Evolutionary conservation across 1,284 basidiomycete genomes (phyloP).

Genomic region (Trametes versicolor): DNA sequence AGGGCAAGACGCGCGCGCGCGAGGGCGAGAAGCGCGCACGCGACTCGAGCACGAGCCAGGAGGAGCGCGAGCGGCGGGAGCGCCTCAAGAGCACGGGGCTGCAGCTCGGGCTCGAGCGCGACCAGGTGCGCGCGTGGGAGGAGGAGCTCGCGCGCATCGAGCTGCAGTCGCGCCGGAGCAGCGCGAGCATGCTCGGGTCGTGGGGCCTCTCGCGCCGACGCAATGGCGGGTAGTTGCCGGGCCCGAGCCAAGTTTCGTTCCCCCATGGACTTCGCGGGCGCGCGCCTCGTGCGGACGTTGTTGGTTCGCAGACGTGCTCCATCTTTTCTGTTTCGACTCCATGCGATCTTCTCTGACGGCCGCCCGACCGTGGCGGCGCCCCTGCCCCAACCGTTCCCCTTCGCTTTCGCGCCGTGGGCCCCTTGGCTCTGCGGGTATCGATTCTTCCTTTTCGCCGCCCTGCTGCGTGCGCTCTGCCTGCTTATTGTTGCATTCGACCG

Average conservation of each 20-base stretch:
- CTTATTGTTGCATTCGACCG: conserved; percentile 7
- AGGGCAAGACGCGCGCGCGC: conserved; percentile 28
- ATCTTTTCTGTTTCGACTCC: conserved; percentile 6
- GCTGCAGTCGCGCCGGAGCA: conserved; percentile 66
- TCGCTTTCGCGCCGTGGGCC: not conserved
- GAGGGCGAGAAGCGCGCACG: conserved; percentile 35
- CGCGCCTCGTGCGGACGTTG: not conserved
- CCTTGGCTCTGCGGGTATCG: conserved; percentile 1
- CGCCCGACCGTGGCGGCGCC: not conserved
- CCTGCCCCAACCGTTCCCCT: conserved; percentile 5
- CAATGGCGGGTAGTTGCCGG: conserved; percentile 31
- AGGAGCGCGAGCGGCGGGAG: conserved; percentile 32
- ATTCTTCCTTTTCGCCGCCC: conserved; percentile 11
- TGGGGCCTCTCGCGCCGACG: conserved; percentile 54
- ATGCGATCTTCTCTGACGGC: conserved; percentile 1
- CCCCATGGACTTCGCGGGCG: conserved; percentile 1
- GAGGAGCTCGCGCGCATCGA: conserved; percentile 79
- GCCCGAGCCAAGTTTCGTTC: not conserved
- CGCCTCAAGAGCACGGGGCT: conserved; percentile 27
- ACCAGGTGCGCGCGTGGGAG: conserved; percentile 75
- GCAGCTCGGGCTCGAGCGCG: conserved; percentile 34
- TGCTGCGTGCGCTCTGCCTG: conserved; percentile 7
- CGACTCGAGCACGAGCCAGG: conserved; percentile 27
- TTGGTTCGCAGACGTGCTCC: not conserved
- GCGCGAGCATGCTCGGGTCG: conserved; percentile 64